Evolutionary conservation across 1,284 basidiomycete species (phyloP).

Genomic region (Trametes sp.): DNA sequence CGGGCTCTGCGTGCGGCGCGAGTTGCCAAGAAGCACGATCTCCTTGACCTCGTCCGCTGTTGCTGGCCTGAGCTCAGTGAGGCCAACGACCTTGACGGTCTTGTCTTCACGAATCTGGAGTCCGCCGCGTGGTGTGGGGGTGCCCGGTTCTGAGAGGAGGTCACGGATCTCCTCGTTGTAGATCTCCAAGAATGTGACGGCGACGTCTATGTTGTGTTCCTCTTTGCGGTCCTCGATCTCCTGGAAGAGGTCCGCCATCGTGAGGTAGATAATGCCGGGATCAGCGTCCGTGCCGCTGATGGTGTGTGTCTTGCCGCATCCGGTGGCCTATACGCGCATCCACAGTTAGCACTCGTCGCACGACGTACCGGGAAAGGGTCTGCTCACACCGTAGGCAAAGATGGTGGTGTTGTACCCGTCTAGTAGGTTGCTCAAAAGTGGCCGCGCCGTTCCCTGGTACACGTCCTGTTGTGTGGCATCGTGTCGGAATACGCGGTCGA

Average conservation of each 20-base stretch:
- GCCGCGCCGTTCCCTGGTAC: constrained; percentile 85
- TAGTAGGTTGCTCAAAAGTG: constrained; percentile 82
- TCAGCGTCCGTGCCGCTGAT: constrained; percentile 90
- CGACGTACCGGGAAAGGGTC: constrained; percentile 15
- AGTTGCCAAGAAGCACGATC: constrained; percentile 89
- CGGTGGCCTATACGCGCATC: constrained; percentile 79
- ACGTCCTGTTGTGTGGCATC: constrained; percentile 85
- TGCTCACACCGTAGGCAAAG: constrained; percentile 94
- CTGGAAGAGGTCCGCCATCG: constrained; percentile 96
- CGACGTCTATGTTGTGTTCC: constrained; percentile 84
- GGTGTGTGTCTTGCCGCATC: constrained; percentile 98
- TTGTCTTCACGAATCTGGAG: constrained; percentile 93
- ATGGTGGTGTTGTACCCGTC: constrained; percentile 97
- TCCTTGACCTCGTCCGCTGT: constrained; percentile 92
- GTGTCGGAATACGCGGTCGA: constrained; percentile 89
- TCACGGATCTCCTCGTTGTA: constrained; percentile 99
- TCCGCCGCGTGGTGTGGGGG: constrained; percentile 76
- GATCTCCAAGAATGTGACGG: constrained; percentile 95
- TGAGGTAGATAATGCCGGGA: constrained; percentile 93
- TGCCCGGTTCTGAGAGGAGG: constrained; percentile 81
- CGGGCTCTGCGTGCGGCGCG: constrained; percentile 87
- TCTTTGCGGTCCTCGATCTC: constrained; percentile 86
- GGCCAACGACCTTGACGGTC: constrained; percentile 86
- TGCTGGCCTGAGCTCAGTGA: constrained; percentile 80
- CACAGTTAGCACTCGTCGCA: constrained; percentile 20